Percentiles rank a stretch among this genome's conserved stretches.
Evolutionary conservation across 345 rosid genomes (phyloP).

Genomic region (Eutrema japonicum): DNA sequence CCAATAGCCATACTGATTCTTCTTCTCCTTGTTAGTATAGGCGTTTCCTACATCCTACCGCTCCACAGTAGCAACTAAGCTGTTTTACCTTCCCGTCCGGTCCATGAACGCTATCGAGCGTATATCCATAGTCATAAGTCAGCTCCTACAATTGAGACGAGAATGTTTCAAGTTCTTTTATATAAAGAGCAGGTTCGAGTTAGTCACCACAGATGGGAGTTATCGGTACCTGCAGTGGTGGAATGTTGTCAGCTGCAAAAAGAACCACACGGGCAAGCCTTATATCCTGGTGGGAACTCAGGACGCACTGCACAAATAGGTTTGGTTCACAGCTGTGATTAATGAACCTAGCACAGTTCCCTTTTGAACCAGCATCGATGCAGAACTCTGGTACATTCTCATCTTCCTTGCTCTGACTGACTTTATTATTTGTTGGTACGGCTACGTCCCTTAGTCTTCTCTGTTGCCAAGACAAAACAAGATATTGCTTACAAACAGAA

Average conservation of each 20-base stretch:
- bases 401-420: slow-evolving; percentile 47
- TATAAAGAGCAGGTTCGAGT: neutral
- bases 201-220: neutral
- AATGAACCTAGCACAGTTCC: slow-evolving; percentile 88
- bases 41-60: slow-evolving; percentile 67
- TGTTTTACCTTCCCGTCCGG: slow-evolving; percentile 74
- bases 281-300: slow-evolving; percentile 79
- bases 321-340: slow-evolving; percentile 97
- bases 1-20: slow-evolving; percentile 3
- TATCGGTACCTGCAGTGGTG: slow-evolving; percentile 77
- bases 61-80: slow-evolving; percentile 81
- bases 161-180: neutral
- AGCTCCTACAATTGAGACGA: slow-evolving; percentile 61
- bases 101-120: slow-evolving; percentile 71
- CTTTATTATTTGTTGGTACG: slow-evolving; percentile 37
- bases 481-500: neutral
- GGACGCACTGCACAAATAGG: slow-evolving; percentile 84
- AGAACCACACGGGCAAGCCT: slow-evolving; percentile 86
- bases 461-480: slow-evolving; percentile 49
- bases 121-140: slow-evolving; percentile 88
- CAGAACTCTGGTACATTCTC: slow-evolving; percentile 82
- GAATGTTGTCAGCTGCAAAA: slow-evolving; percentile 94
- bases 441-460: slow-evolving; percentile 63
- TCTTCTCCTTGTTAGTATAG: slow-evolving; percentile 52
- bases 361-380: slow-evolving; percentile 82